Base-by-base conservation (phyloP, 345 rosid species). In the Alliaria petiolata region DNA sequence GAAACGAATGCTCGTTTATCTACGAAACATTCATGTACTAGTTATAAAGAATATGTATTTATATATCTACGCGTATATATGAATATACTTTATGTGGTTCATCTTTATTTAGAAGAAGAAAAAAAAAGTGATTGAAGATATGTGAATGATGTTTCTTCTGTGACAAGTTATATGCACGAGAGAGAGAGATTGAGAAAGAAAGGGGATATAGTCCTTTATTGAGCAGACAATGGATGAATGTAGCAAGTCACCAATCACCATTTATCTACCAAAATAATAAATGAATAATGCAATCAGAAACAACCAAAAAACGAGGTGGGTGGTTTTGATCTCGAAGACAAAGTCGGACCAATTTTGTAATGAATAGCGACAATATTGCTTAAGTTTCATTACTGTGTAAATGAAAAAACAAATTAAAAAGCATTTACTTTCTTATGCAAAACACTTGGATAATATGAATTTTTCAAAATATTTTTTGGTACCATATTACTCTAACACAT, bases 81-180 rank as follows among this genome's bases (percentile, higher is more conserved):
- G 44, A 6, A 33, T 16, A 46, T 56, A 49, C 36, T 66, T 28
- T 56, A 14, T 65, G 16, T 55, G 59, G 51, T 36, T 56, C 76
- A 58, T 60, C 20, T 15, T 67, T 43, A n/a, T 52, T n/a, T 16
- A 3, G 14, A 15, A 26, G 5, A 53, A 28, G 2, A n/a, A 52
- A 15, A 62, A n/a, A 52, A 54, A 56, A 25, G 72, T 31, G 44
- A 58, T 8, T 28, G 62, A 61, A 40, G 57, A 57, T 55, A 33
- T 52, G 50, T 42, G 62, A 67, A 45, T 67, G 73, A 67, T 52
- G 73, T 75, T 75, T 31, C 78, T 67, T 67, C 19, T 36, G 70
- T 62, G 65, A 69, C 65, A 76, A 69, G 79, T 69, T 43, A 76
- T 44, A 69, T 44, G 70, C 65, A 76, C 70, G 52, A 69, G 75